Evolutionary conservation across 2,329 filamentous ascomycete species (phyloP).

Genomic region (Basipetospora chlamydospora): DNA sequence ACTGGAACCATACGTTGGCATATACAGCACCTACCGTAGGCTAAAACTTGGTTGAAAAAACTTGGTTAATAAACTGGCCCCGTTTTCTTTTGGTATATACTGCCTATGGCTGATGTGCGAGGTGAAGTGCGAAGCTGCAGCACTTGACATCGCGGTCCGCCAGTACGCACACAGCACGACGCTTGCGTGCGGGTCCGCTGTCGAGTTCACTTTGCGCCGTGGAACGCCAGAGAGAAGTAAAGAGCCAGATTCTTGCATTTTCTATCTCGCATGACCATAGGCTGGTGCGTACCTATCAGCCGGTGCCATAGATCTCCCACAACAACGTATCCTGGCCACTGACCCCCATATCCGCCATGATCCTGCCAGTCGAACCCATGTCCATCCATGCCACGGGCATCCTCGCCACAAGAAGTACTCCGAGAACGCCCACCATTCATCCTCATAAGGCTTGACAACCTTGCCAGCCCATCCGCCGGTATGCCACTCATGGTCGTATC

Average conservation of each 20-base stretch:
- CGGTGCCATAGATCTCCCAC: no score
- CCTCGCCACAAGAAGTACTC: slow-evolving; percentile 9
- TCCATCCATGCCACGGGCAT: not conserved
- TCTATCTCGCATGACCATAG: slow-evolving; percentile 20
- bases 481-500: slow-evolving; percentile 9
- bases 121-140: slow-evolving; percentile 26
- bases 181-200: slow-evolving; percentile 21
- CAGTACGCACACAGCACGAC: slow-evolving; percentile 27
- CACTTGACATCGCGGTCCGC: slow-evolving; percentile 21
- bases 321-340: no score
- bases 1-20: no score
- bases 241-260: slow-evolving; percentile 26
- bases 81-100: no score
- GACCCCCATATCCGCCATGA: no score
- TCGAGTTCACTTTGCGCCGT: slow-evolving; percentile 23
- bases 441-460: slow-evolving; percentile 10
- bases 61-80: no score
- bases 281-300: slow-evolving; percentile 23
- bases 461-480: slow-evolving; percentile 10
- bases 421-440: slow-evolving; percentile 6
- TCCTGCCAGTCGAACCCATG: no score
- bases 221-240: slow-evolving; percentile 19
- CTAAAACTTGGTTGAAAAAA: no score
- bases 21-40: no score
- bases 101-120: slow-evolving; percentile 35